Conservation (phyloP, 108 stramenopile genomes). For the Asterionellopsis glacialis region DNA sequence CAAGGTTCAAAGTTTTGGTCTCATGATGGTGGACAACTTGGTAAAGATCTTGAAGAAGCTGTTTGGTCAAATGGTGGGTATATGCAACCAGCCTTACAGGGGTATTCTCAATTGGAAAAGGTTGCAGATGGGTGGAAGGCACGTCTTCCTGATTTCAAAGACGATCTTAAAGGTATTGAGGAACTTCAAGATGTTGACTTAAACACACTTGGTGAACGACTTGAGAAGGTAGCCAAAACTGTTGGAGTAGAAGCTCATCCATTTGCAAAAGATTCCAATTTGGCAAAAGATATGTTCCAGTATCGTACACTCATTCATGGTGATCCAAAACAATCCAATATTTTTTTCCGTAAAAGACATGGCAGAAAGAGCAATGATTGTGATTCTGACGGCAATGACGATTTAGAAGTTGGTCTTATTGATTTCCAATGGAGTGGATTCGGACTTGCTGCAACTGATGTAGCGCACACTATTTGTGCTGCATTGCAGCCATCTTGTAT, state of each 20-base stretch:
- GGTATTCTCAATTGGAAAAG: slow-evolving; percentile 38
- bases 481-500: slow-evolving; percentile 31
- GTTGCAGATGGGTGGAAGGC: slow-evolving; percentile 44
- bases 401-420: slow-evolving; percentile 53
- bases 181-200: slow-evolving; percentile 30
- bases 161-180: slow-evolving; percentile 15
- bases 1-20: slow-evolving; percentile 53
- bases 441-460: slow-evolving; percentile 72
- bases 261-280: too few species aligned
- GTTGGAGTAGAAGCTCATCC: slow-evolving; percentile 12
- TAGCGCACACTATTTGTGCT: slow-evolving; percentile 57
- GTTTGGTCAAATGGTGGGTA: slow-evolving; percentile 63
- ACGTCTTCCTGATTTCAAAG: slow-evolving; percentile 24
- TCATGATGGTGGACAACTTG: slow-evolving; percentile 28
- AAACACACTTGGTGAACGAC: slow-evolving; percentile 32
- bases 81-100: slow-evolving; percentile 58
- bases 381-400: slow-evolving; percentile 3
- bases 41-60: slow-evolving; percentile 32
- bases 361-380: too few species aligned
- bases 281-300: not conserved
- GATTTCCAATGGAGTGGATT: slow-evolving; percentile 77
- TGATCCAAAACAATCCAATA: slow-evolving; percentile 71
- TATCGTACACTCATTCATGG: slow-evolving; percentile 67
- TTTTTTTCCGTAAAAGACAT: slow-evolving; percentile 37
- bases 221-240: slow-evolving; percentile 35